Base-by-base conservation (phyloP, 257 asterid genomes). In the Solanum clarkiae region DNA sequence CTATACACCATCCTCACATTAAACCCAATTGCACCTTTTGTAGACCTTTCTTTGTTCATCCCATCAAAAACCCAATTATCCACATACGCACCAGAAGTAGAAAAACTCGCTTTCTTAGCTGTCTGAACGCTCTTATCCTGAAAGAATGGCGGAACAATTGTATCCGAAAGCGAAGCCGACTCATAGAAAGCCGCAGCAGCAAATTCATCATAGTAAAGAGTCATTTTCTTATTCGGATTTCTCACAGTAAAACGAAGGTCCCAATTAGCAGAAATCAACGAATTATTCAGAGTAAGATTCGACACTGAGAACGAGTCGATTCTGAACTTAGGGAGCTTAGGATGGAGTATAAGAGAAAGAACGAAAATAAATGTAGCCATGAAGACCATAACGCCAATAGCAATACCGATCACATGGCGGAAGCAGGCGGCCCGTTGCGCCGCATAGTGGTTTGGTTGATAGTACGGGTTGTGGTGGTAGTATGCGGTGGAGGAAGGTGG, bases 291-390 rank as follows among this genome's bases (percentile, higher is more conserved):
- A 11, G 90, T 87, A 86, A 95, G 90, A 80, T 93, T 91, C 62
- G 95, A 91, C 9, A 93, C 69, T 20, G 95, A 81, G 55, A 95
- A 53, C 3, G 94, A 88, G 84, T 95, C 98, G 86, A 95, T 93
- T 7, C 93, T 92, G 89, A 97, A 91, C 85, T 92, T 93, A 40
- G 98, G 99, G 63, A 94, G 88, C 80, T 90, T 92, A 4, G 99
- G 99, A 59, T 97, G 99, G 84, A 95, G 91, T 4, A 95, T 89
- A 4, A 97, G 94, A 97, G 97, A 97, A 24, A 90, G 87, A 81
- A 97, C 91, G 91, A 95, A 92, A 87, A 93, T 71, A 74, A 92
- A 65, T 8, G 93, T 89, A 4, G 92, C 96, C 51, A 91, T 69
- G 86, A 95, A 88, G 80, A 93, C 86, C 80, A 93, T 83, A 44